These are phyloP conservation scores for Mycena floridula DNA, from an alignment of 768 basidiomycete genomes.

Conservation along the genomic window DNA sequence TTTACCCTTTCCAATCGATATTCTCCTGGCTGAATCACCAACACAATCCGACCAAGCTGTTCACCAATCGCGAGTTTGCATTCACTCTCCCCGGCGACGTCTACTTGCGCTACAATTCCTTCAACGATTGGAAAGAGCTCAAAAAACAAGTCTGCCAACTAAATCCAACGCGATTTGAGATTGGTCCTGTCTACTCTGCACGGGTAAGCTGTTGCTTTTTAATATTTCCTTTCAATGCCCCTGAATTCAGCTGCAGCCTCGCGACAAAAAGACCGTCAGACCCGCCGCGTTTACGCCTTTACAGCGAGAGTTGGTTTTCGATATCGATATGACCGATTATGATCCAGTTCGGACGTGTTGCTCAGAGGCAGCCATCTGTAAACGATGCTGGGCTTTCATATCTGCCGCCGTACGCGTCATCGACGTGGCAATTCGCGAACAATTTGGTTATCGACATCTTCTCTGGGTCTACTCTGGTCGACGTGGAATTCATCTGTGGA, in stretches of 20 bases:
- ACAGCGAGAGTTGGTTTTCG: slow-evolving; percentile 92
- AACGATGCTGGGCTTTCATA: slow-evolving; percentile 92
- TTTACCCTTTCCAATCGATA: slow-evolving; percentile 93
- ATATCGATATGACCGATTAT: slow-evolving; percentile 99
- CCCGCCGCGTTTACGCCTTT: slow-evolving; percentile 66
- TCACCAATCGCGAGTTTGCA: slow-evolving; percentile 92
- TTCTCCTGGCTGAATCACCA: slow-evolving; percentile 95
- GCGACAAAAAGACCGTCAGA: slow-evolving; percentile 78
- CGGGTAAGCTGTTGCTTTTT: slow-evolving; percentile 46
- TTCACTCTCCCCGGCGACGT: slow-evolving; percentile 89
- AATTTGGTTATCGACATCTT: slow-evolving; percentile 87
- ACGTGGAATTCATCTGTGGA: slow-evolving; percentile 97
- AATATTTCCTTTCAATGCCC: neutral
- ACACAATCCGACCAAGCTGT: slow-evolving; percentile 70
- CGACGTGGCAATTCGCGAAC: slow-evolving; percentile 70
- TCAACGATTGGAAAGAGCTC: slow-evolving; percentile 77
- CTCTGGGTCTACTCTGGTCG: slow-evolving; percentile 99
- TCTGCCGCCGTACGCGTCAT: slow-evolving; percentile 86
- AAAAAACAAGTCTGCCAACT: slow-evolving; percentile 82
- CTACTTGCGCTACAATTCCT: slow-evolving; percentile 94
- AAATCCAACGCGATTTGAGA: slow-evolving; percentile 93
- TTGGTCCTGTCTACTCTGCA: slow-evolving; percentile 89
- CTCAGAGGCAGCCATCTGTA: slow-evolving; percentile 85
- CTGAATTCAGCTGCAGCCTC: slow-evolving; percentile 47
- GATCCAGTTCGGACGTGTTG: slow-evolving; percentile 95